Percentiles rank a stretch among this genome's conserved stretches.
phyloP scores from a whole-genome alignment of 257 asterid genomes.

The Perilla frutescens region DNA sequence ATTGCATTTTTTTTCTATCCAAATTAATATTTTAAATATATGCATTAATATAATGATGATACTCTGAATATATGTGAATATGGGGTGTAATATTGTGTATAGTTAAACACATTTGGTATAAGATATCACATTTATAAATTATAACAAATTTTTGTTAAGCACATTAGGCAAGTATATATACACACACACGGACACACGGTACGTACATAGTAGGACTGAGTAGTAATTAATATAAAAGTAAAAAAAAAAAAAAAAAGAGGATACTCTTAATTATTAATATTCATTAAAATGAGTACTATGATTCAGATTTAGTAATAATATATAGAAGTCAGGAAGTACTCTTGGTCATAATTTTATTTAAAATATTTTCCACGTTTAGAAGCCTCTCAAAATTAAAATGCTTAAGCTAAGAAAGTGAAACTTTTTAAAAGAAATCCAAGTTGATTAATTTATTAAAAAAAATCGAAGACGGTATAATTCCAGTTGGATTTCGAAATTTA shows the following conservation, averaged over 20 bases:
- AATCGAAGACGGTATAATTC: neutral
- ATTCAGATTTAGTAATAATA: neutral
- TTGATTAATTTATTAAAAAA: neutral
- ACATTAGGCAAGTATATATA: too few species aligned
- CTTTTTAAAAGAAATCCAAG: neutral
- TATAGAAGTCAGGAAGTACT: neutral
- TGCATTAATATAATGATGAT: too few species aligned
- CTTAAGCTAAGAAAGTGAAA: neutral
- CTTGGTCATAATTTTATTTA: neutral
- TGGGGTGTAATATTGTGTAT: too few species aligned
- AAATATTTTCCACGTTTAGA: neutral
- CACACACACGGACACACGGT: too few species aligned
- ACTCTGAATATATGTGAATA: too few species aligned
- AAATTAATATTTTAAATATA: too few species aligned
- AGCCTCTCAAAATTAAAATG: neutral
- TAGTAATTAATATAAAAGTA: too few species aligned
- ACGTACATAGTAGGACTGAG: too few species aligned
- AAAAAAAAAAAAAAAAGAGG: neutral
- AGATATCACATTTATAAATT: too few species aligned
- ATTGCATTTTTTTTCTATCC: too few species aligned
- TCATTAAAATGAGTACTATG: neutral
- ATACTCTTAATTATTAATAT: too few species aligned
- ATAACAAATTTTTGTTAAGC: neutral
- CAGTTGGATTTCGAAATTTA: neutral
- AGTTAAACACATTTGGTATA: too few species aligned